phyloP scores from a whole-genome alignment of 2,329 filamentous ascomycete species.

The Exophiala sp. region DNA sequence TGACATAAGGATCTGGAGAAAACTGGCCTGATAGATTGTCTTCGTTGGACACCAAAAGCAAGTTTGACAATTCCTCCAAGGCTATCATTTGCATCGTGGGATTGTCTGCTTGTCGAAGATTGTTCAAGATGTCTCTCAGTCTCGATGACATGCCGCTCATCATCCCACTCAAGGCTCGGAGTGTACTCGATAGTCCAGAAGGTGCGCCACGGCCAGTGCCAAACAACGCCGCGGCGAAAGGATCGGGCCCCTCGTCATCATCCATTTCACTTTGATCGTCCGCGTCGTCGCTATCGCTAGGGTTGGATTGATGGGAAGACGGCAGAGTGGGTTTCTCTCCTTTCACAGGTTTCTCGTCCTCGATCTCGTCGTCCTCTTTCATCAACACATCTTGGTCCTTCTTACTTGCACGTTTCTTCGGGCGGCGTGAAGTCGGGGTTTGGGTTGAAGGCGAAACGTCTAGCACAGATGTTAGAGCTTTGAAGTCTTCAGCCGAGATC shows the following conservation, averaged over 20 bases:
- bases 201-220: slow-evolving; percentile 57
- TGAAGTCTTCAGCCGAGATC: slow-evolving; percentile 28
- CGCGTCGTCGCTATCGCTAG: slow-evolving; percentile 61
- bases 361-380: slow-evolving; percentile 58
- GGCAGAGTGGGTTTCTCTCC: slow-evolving; percentile 44
- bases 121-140: slow-evolving; percentile 69
- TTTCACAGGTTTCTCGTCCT: slow-evolving; percentile 35
- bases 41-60: slow-evolving; percentile 89
- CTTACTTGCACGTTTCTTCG: slow-evolving; percentile 50
- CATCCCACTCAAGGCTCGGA: slow-evolving; percentile 84
- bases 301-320: slow-evolving; percentile 42
- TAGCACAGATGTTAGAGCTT: slow-evolving; percentile 17
- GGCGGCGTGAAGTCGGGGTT: slow-evolving; percentile 37
- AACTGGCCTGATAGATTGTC: slow-evolving; percentile 95
- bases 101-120: slow-evolving; percentile 76
- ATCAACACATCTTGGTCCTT: slow-evolving; percentile 63
- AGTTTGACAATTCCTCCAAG: slow-evolving; percentile 85
- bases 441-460: slow-evolving; percentile 35
- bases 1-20: slow-evolving; percentile 87
- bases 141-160: slow-evolving; percentile 78
- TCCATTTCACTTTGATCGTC: slow-evolving; percentile 50
- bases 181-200: slow-evolving; percentile 66
- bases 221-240: slow-evolving; percentile 59
- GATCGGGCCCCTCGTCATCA: slow-evolving; percentile 55
- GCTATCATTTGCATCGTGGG: slow-evolving; percentile 84